Evolutionary conservation across 2,329 filamentous ascomycete genomes (phyloP).

Genomic region (Exophiala sp.): DNA sequence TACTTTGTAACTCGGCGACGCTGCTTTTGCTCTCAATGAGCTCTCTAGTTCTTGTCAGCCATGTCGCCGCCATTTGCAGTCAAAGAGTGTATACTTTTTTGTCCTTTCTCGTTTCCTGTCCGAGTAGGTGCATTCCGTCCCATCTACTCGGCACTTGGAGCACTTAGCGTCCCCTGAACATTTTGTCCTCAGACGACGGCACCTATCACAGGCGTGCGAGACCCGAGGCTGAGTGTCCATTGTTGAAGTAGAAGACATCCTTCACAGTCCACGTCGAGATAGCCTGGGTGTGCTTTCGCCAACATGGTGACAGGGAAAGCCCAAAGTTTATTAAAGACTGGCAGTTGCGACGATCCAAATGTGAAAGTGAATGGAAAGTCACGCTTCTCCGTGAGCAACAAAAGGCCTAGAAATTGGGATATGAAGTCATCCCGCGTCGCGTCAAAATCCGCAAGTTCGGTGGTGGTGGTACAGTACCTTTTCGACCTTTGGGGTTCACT

Average conservation of each 20-base stretch:
- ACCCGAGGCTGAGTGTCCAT: constrained; percentile 2
- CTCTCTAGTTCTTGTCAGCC: constrained; percentile 1
- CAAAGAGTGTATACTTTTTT: constrained; percentile 5
- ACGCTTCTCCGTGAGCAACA: too few species aligned
- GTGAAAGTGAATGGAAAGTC: too few species aligned
- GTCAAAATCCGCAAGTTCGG: too few species aligned
- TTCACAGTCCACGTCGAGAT: too few species aligned
- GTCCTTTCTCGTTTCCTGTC: constrained; percentile 13
- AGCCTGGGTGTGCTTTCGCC: too few species aligned
- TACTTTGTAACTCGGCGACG: background rate
- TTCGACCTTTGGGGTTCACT: too few species aligned
- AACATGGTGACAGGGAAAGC: too few species aligned
- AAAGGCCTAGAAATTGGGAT: too few species aligned
- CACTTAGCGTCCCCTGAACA: constrained; percentile 7
- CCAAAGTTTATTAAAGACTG: too few species aligned
- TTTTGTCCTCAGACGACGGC: constrained; percentile 7
- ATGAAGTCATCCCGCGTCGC: too few species aligned
- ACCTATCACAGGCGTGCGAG: constrained; percentile 9
- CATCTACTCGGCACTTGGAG: constrained; percentile 5
- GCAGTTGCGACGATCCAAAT: too few species aligned
- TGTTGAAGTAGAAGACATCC: background rate
- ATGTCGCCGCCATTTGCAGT: background rate
- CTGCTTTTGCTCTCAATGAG: constrained; percentile 4
- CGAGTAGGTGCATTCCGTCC: constrained; percentile 4
- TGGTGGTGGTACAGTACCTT: too few species aligned